Evolutionary conservation across 1,284 basidiomycete species (phyloP).

Genomic region (Fistulina hepatica): DNA sequence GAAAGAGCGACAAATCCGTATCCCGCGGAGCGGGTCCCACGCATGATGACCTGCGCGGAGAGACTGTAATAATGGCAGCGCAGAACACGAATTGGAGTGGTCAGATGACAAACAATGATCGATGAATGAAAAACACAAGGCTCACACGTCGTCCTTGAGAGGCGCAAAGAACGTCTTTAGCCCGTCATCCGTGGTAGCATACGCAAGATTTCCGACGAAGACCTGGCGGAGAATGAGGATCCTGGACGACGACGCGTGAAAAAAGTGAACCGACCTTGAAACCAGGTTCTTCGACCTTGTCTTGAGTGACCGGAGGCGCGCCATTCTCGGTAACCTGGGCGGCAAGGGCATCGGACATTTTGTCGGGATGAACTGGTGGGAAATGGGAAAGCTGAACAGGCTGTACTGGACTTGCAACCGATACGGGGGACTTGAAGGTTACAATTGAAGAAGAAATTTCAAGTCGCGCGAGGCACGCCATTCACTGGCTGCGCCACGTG

Average conservation of each 20-base stretch:
- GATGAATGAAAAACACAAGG: no score
- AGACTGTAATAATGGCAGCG: conserved; percentile 33
- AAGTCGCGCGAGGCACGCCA: no score
- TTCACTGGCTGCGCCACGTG: no score
- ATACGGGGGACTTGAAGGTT: conserved; percentile 42
- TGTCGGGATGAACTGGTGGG: conserved; percentile 18
- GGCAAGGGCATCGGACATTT: conserved; percentile 81
- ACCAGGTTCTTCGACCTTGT: conserved; percentile 52
- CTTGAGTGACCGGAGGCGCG: conserved; percentile 66
- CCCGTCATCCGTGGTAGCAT: conserved; percentile 81
- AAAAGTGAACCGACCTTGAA: conserved; percentile 48
- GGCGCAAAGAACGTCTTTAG: conserved; percentile 81
- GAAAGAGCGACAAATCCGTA: conserved; percentile 86
- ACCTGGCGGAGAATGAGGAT: conserved; percentile 37
- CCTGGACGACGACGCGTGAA: conserved; percentile 13
- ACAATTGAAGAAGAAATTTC: no score
- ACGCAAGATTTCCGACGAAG: conserved; percentile 83
- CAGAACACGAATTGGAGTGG: conserved; percentile 15
- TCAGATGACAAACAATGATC: conserved; percentile 23
- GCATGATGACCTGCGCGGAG: conserved; percentile 71
- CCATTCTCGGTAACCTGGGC: conserved; percentile 67
- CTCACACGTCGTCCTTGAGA: conserved; percentile 74
- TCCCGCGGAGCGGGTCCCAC: conserved; percentile 73
- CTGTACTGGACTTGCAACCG: no score
- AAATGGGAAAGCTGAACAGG: conserved; percentile 24